phyloP scores from a whole-genome alignment of 345 rosid genomes.

The Iberis pinnata region DNA sequence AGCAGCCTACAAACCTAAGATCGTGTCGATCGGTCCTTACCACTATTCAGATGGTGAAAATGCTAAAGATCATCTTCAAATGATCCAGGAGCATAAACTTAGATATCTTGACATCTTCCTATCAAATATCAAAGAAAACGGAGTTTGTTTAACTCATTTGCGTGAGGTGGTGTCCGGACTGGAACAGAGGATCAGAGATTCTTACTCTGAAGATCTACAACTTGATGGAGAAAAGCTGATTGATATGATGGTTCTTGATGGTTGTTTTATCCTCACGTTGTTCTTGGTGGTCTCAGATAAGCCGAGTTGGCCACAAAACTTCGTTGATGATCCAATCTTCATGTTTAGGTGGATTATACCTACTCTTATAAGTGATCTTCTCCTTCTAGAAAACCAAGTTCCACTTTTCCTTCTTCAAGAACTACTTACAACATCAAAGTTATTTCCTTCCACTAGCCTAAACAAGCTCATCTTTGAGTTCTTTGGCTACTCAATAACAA shows the following conservation, averaged over 20 bases:
- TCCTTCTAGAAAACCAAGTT: slow-evolving; percentile 10
- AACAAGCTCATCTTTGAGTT: not conserved
- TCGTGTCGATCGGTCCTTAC: slow-evolving; percentile 41
- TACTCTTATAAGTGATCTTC: not conserved
- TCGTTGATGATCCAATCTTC: slow-evolving; percentile 40
- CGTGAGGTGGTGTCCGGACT: slow-evolving; percentile 9
- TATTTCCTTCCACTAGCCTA: not conserved
- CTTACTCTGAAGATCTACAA: slow-evolving; percentile 17
- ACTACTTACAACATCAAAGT: not conserved
- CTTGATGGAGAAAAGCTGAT: slow-evolving; percentile 12
- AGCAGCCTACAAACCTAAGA: slow-evolving; percentile 35
- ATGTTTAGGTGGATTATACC: slow-evolving; percentile 35
- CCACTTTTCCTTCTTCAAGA: slow-evolving; percentile 3
- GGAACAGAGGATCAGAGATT: slow-evolving; percentile 19
- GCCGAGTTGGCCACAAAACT: not conserved
- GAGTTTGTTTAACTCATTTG: slow-evolving; percentile 5
- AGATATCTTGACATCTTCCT: slow-evolving; percentile 24
- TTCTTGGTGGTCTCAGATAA: slow-evolving; percentile 37
- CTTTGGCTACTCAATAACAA: not conserved
- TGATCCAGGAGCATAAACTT: slow-evolving; percentile 43
- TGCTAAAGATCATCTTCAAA: slow-evolving; percentile 29
- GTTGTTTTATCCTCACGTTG: slow-evolving; percentile 47
- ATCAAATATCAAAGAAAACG: not conserved
- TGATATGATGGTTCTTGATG: slow-evolving; percentile 45
- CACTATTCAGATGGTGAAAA: too few relatives aligned